These are phyloP conservation scores for sorghum (Sorghum bicolor) DNA, from an alignment of 176 grass and related monocot species.

Conservation along the genomic window Sorghum_bicolor_NCBIv3 NC_012877.2:11555001-11555500, in stretches of 20 bases:
- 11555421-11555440: too few relatives aligned
- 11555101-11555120: not conserved
- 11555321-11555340: not conserved
- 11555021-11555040: not conserved
- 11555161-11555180: not conserved
- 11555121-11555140: not conserved
- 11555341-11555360: not conserved
- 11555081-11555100: not conserved
- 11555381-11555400: too few relatives aligned
- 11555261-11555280: not conserved
- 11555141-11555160: not conserved
- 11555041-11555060: not conserved
- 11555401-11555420: too few relatives aligned
- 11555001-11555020: not conserved
- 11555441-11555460: too few relatives aligned
- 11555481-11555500: too few relatives aligned
- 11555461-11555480: too few relatives aligned
- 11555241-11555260: not conserved
- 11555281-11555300: not conserved
- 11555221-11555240: not conserved
- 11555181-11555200: not conserved
- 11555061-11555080: not conserved
- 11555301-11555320: not conserved
- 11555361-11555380: too few relatives aligned
- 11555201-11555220: not conserved